Percentiles rank a stretch among this genome's conserved stretches.
These are phyloP conservation scores for Chlorella ohadii DNA, from an alignment of 139 green algal species.

Conservation along the genomic window DNA sequence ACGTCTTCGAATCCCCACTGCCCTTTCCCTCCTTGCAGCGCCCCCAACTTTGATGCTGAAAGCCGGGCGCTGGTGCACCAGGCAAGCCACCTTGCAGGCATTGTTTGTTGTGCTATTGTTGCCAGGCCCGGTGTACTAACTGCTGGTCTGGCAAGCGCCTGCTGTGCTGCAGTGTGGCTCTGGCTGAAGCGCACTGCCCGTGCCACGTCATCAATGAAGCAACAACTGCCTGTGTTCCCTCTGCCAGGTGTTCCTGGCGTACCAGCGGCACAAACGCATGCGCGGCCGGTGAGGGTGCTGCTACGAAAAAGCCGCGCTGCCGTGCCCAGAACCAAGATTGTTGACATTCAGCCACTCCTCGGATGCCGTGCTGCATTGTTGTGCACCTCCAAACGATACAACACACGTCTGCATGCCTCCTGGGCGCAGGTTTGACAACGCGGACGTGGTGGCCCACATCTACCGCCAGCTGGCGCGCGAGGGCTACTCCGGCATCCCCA, in stretches of 20 bases:
- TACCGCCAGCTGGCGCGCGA: constrained; percentile 54
- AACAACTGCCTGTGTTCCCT: not conserved
- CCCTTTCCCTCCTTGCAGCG: not conserved
- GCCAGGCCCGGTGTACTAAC: too few species aligned
- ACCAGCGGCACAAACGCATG: constrained; percentile 56
- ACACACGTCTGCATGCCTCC: too few species aligned
- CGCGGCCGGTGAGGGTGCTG: not conserved
- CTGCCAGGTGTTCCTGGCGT: constrained; percentile 58
- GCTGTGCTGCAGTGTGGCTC: not conserved
- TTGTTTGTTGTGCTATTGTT: too few species aligned
- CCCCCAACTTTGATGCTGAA: constrained; percentile 74
- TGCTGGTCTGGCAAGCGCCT: too few species aligned
- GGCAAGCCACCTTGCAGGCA: not conserved
- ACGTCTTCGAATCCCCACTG: too few species aligned
- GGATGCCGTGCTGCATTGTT: too few species aligned
- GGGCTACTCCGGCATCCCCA: constrained; percentile 63
- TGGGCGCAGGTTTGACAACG: constrained; percentile 55
- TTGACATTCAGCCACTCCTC: too few species aligned
- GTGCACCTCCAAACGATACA: too few species aligned
- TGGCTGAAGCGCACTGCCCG: not conserved
- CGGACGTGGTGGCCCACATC: constrained; percentile 74
- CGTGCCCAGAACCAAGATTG: too few species aligned
- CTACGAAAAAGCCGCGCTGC: too few species aligned
- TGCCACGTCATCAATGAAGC: too few species aligned
- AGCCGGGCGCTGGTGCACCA: constrained; percentile 64